Evolutionary conservation across 805 yeast genomes (phyloP), one percentile per base, ranked within the genome.

Genomic region (Spathaspora gorwiae): DNA sequence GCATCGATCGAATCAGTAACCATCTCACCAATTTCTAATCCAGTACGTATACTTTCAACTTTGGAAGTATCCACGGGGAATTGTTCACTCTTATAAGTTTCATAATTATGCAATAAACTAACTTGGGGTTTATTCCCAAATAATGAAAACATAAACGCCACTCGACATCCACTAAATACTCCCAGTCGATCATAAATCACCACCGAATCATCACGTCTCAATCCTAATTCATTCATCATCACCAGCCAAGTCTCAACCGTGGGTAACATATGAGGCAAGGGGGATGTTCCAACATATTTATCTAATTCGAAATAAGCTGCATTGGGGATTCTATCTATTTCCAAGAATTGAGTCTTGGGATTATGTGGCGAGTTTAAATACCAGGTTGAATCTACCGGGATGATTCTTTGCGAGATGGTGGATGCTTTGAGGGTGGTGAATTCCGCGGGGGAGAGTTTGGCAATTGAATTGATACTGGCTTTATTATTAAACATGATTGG

Each of bases 251-350:
- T 73, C 1, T 65, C 67, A 26, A 69, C 59, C 6, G 73, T 63
- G 1, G 98, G 98, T 10, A 90, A 71, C 97, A 90, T 94, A 57
- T 94, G 98, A 1, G 99, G 97, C 57, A 77, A 90, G 13, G 76
- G 69, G 11, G 88, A 81, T 0, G 65, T 47, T 1, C 63, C 64
- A 44, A 79, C 79, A 43, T 87, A 66, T 19, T 67, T 78, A 53
- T 88, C 96, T 42, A 92, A 78, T 56, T 89, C 96, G 55, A 90
- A 86, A 63, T 75, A 88, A 3, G 81, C 80, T 0, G 97, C 76
- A 7, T 77, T 69, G 12, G 83, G 81, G 8, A 86, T 66, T 49
- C 97, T 76, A 43, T 75, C 80, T 24, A 70, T 61, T 37, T 67
- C 64, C 13, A 56, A 50, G 57, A 75, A 83, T 60, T 89, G 88